Evolutionary conservation across 1,139 yeast genomes (phyloP).

Genomic region (Debaryomyces nepalensis): DNA sequence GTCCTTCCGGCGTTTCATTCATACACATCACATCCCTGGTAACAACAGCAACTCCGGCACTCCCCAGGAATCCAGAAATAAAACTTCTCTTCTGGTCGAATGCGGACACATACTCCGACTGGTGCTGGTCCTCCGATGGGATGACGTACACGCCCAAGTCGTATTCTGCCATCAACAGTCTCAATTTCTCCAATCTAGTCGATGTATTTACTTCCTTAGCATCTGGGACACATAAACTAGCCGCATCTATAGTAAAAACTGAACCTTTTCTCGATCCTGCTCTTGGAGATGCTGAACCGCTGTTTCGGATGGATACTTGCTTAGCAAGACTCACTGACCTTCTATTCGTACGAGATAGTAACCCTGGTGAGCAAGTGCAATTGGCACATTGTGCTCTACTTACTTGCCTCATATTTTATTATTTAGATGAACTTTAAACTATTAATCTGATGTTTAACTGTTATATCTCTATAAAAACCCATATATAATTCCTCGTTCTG

Average conservation of each 20-base stretch:
- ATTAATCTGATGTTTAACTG: neutral
- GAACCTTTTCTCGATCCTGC: conserved; percentile 49
- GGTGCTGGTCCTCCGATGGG: conserved; percentile 94
- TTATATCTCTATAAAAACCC: neutral
- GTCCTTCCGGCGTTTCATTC: conserved; percentile 63
- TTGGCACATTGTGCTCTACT: conserved; percentile 61
- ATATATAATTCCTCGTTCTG: conserved; percentile 3
- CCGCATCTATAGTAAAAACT: conserved; percentile 52
- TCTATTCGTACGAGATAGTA: conserved; percentile 65
- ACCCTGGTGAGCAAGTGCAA: conserved; percentile 84
- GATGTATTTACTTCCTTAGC: conserved; percentile 59
- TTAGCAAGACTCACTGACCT: conserved; percentile 56
- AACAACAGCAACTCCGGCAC: conserved; percentile 91
- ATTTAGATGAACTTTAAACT: too few species aligned
- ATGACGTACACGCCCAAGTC: conserved; percentile 79
- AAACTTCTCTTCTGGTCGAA: conserved; percentile 85
- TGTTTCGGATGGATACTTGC: conserved; percentile 46
- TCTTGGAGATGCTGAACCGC: conserved; percentile 28
- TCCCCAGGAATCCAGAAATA: conserved; percentile 90
- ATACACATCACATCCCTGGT: conserved; percentile 69
- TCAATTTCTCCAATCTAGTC: conserved; percentile 61
- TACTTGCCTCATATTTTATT: conserved; percentile 30
- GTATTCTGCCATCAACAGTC: conserved; percentile 66
- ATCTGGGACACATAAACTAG: conserved; percentile 50
- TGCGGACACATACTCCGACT: conserved; percentile 82